Evolutionary conservation across 768 basidiomycete species (phyloP), one percentile per base, ranked within the genome.

Genomic region (Lactarius quietus): DNA sequence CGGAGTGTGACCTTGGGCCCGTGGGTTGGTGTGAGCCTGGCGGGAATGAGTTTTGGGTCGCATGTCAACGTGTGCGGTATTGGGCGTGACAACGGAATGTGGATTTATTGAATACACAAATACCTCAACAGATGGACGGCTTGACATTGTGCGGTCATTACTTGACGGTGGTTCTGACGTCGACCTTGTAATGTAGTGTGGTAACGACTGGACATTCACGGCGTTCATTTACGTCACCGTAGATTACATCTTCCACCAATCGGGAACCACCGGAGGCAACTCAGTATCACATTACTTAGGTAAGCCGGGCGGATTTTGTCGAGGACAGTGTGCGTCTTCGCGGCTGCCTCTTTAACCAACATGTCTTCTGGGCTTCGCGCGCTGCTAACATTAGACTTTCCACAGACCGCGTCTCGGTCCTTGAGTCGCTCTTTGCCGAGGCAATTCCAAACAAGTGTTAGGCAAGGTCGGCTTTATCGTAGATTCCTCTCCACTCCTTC

Each of bases 1-100:
- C 88, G 0, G 92, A 93, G 71, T 94, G 92, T 73, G 90, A 93
- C 70, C 80, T 92, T 1, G 92, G 92, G 0, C 92, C 93, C 3
- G 73, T 95, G 15, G 92, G 92, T 0, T 94, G 90, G 90, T 82
- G 82, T 66, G 83, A 87, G 70, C 86, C 86, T 62, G 87, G 88
- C 5, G 86, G 87, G 72, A 79, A 66, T 12, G 88, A 93, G 73
- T 93, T 90, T 74, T 93, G 90, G 91, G 72, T 94, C 2, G 86
- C 86, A 1, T 86, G 83, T 61, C 80, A 81, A 39, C 78, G 92
- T 57, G 88, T 93, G 43, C 82, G 82, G 41, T 93, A 93, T 74
- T 73, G 75, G 28, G 43, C 33, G 18, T 69, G 61, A 56, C 63
- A 3, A n/a, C 18, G 26, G 35, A 33, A 35, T 39, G 33, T 54